Conservation (phyloP, 2,329 filamentous ascomycete genomes). For the Hymenotorrendiella dingleyae region DNA sequence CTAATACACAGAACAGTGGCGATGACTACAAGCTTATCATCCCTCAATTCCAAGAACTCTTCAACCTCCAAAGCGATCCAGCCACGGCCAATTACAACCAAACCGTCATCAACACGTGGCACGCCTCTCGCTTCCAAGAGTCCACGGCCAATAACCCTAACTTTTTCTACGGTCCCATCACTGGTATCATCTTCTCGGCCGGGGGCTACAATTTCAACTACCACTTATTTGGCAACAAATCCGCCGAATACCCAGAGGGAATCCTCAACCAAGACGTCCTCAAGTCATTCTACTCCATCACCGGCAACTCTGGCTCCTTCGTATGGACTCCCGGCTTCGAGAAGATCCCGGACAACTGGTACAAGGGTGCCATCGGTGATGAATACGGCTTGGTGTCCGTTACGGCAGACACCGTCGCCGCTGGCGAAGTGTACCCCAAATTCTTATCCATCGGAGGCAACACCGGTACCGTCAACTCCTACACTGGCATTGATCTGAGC, state of each 20-base stretch:
- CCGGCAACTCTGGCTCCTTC: slow-evolving; percentile 20
- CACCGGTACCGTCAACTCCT: slow-evolving; percentile 43
- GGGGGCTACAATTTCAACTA: slow-evolving; percentile 23
- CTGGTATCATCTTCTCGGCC: slow-evolving; percentile 16
- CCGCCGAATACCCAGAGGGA: slow-evolving; percentile 26
- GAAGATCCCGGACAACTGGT: slow-evolving; percentile 25
- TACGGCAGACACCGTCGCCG: slow-evolving; percentile 35
- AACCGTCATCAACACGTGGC: slow-evolving; percentile 38
- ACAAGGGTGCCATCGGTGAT: slow-evolving; percentile 22
- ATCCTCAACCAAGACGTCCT: slow-evolving; percentile 33
- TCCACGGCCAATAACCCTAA: slow-evolving; percentile 45
- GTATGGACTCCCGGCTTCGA: slow-evolving; percentile 8
- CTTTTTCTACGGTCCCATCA: slow-evolving; percentile 43
- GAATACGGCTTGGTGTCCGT: slow-evolving; percentile 36
- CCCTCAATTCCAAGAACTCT: slow-evolving; percentile 43
- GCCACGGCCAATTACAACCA: slow-evolving; percentile 34
- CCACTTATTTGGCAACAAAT: slow-evolving; percentile 24
- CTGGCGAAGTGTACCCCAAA: slow-evolving; percentile 27
- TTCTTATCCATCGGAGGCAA: slow-evolving; percentile 42
- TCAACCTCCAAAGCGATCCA: slow-evolving; percentile 32
- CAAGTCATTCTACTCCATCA: slow-evolving; percentile 28
- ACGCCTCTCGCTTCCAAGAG: slow-evolving; percentile 40
- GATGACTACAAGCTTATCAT: slow-evolving; percentile 47
- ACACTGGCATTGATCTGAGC: slow-evolving; percentile 39
- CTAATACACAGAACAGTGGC: slow-evolving; percentile 28